Base-by-base conservation (phyloP, 2,329 filamentous ascomycete species). In the Cytospora piceae region DNA sequence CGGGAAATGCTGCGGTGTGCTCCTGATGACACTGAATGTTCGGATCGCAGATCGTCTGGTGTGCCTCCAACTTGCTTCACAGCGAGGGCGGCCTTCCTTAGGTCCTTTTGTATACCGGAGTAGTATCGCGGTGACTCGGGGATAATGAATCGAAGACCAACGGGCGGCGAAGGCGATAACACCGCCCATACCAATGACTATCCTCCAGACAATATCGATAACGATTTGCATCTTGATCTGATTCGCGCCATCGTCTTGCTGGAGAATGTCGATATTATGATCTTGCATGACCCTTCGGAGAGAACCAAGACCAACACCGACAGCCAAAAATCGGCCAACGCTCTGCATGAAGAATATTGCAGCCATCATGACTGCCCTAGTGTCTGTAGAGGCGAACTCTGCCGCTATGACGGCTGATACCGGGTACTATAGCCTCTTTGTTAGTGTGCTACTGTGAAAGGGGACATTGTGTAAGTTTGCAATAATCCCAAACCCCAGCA, bases 131-230 rank as follows among this genome's bases (percentile, higher is more conserved):
- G 81, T 22, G 79, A 80, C 66, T 84, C 82, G 1, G 82, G 82
- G 61, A 84, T 83, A n/a, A 78, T 78, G 58, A 83, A 78, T 12
- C 82, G 78, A 62, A 83, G 79, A 1, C 79, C 65, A 27, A 82
- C 77, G 42, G 42, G 82, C 81, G n/a, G 83, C 71, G 9, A 77
- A 73, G 4, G 80, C 81, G 1, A 81, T 81, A 0, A 83, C 70
- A 12, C 79, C 79, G 9, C 81, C 82, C 24, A 84, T 76, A 0
- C 81, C 82, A 52, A 82, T 77, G 2, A 83, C 78, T 74, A 80
- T 80, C 24, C 82, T 73, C 82, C 82, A 85, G 68, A 81, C 78
- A n/a, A 74, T 76, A 67, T 84, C 81, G 8, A 83, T 74, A 1
- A 75, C 76, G 3, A 64, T 58, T 29, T 61, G 57, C 12, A 68